Percentiles rank a stretch among this genome's conserved stretches.
These are phyloP conservation scores for Strigomonas culicis DNA, from an alignment of 208 protist species.

Conservation along the genomic window DNA sequence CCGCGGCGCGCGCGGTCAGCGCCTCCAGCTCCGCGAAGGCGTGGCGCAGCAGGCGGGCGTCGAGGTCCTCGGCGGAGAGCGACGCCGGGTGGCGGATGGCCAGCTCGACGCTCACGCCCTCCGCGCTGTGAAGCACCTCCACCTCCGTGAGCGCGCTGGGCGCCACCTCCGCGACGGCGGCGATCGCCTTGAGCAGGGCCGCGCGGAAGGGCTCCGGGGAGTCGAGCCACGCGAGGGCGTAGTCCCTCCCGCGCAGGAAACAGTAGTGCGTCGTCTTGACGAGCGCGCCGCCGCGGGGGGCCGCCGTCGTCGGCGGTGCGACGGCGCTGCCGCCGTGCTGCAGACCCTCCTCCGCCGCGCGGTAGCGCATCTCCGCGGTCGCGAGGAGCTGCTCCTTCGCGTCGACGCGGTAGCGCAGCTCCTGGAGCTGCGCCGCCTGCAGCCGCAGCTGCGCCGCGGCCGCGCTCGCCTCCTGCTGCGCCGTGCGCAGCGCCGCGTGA, in stretches of 20 bases:
- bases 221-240: conserved; percentile 21
- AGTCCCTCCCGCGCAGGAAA: conserved; percentile 37
- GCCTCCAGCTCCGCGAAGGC: conserved; percentile 34
- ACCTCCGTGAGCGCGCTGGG: conserved; percentile 36
- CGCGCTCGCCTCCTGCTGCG: conserved; percentile 14
- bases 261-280: conserved; percentile 37
- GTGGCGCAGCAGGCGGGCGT: conserved; percentile 39
- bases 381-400: conserved; percentile 12
- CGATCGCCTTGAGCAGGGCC: conserved; percentile 41
- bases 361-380: conserved; percentile 1
- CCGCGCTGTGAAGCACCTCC: conserved; percentile 27
- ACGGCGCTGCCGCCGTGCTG: background rate
- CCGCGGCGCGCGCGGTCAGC: conserved; percentile 22
- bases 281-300: conserved; percentile 17
- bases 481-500: conserved; percentile 11
- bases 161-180: conserved; percentile 35
- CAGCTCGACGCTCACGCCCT: conserved; percentile 43
- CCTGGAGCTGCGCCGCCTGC: conserved; percentile 14
- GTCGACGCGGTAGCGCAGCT: background rate
- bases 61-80: conserved; percentile 31
- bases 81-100: conserved; percentile 37
- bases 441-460: conserved; percentile 1
- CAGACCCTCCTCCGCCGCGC: background rate
- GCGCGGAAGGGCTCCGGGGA: conserved; percentile 37
- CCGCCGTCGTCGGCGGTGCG: background rate